These are phyloP conservation scores for Zasmidium angulare DNA, from an alignment of 2,329 filamentous ascomycete genomes.

Conservation along the genomic window DNA sequence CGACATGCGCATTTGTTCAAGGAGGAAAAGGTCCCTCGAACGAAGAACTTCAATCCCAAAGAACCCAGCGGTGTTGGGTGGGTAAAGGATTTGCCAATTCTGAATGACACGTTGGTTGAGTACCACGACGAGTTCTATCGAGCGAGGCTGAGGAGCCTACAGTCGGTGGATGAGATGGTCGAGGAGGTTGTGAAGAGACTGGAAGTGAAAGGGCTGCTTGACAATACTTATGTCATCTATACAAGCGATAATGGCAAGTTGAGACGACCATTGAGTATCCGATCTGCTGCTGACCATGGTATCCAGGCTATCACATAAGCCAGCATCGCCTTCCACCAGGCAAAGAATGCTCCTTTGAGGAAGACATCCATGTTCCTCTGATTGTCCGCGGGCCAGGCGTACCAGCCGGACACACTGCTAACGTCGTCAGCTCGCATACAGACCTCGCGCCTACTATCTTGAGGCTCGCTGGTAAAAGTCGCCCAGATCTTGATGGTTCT, in stretches of 20 bases:
- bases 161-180: conserved; percentile 57
- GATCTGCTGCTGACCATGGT: not conserved
- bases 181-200: conserved; percentile 46
- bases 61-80: conserved; percentile 48
- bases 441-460: conserved; percentile 41
- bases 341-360: conserved; percentile 39
- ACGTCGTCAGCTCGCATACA: conserved; percentile 38
- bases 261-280: not conserved
- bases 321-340: conserved; percentile 41
- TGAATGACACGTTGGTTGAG: conserved; percentile 49
- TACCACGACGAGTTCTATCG: conserved; percentile 57
- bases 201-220: conserved; percentile 43
- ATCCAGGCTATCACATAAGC: conserved; percentile 35
- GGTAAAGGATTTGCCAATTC: conserved; percentile 44
- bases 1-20: conserved; percentile 64
- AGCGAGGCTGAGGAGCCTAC: conserved; percentile 49
- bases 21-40: conserved; percentile 60
- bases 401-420: conserved; percentile 26
- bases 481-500: conserved; percentile 37
- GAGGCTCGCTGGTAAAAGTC: conserved; percentile 32
- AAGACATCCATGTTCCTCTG: conserved; percentile 41
- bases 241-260: conserved; percentile 39
- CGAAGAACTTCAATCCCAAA: conserved; percentile 53
- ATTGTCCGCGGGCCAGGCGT: conserved; percentile 40
- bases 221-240: conserved; percentile 49